phyloP scores from a whole-genome alignment of 2,329 filamentous ascomycete genomes.

The Chaetomiaceae sp. region DNA sequence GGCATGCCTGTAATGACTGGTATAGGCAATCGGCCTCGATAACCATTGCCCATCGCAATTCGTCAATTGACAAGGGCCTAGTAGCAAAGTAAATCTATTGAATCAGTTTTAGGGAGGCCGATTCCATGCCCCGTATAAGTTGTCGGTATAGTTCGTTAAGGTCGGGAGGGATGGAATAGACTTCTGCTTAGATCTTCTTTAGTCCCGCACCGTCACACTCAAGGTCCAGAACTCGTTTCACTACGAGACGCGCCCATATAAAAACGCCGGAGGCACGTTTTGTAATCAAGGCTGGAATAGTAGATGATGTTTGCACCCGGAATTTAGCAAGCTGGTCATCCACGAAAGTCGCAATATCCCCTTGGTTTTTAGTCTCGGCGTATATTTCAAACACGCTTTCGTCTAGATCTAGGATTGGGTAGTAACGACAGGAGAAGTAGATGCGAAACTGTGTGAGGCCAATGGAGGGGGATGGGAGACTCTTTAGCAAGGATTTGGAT shows the following conservation, averaged over 20 bases:
- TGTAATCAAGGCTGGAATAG: conserved; percentile 24
- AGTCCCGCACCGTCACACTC: conserved; percentile 6
- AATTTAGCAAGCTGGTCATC: conserved; percentile 19
- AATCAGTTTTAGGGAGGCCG: conserved; percentile 27
- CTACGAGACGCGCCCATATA: conserved; percentile 35
- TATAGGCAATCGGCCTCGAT: conserved; percentile 24
- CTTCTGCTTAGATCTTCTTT: conserved; percentile 23
- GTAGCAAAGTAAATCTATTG: conserved; percentile 34
- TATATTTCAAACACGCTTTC: conserved; percentile 25
- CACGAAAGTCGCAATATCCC: conserved; percentile 32
- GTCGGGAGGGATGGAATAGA: conserved; percentile 24
- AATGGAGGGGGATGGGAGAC: conserved; percentile 9
- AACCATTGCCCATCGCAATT: conserved; percentile 33
- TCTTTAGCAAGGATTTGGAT: conserved; percentile 27
- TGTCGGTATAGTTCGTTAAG: conserved; percentile 29
- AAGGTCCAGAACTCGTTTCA: conserved; percentile 20
- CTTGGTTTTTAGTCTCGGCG: conserved; percentile 31
- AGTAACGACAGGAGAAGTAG: conserved; percentile 34
- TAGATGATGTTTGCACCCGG: not conserved
- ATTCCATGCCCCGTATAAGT: conserved; percentile 23
- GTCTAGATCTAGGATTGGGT: conserved; percentile 28
- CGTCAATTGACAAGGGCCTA: conserved; percentile 25
- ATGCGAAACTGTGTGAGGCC: conserved; percentile 23
- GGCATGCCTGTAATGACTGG: conserved; percentile 24
- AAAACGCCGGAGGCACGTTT: too few species aligned